Base-by-base conservation (phyloP, 2,329 filamentous ascomycete genomes). In the Biscogniauxia sp. region DNA sequence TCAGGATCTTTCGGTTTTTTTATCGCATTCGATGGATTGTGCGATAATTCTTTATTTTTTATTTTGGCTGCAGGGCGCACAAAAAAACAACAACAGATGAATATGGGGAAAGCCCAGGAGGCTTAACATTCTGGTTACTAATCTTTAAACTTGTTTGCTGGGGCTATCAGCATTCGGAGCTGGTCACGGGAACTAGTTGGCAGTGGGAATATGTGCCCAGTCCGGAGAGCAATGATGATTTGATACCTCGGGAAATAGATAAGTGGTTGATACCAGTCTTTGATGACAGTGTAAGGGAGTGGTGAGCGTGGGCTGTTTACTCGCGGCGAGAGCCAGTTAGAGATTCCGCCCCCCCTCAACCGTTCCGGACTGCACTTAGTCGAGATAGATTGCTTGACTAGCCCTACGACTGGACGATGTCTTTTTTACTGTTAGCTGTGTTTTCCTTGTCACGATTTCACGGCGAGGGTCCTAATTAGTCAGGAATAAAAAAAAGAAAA, bases 91-190 rank as follows among this genome's bases (percentile, higher is more conserved):
- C 28, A 32, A 69, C 23, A 23, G 68, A 73, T 69, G 70, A 73
- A 73, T 67, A 71, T 73, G 72, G 70, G 68, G 69, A 70, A 70
- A 70, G 74, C 74, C 74, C 74, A 71, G 74, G 74, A 69, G 74
- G 74, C 73, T 72, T 67, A 66, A 70, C 70, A 72, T 74, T 71
- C 68, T 66, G 65, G 66, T 66, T 72, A 72, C 55, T 72, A 70
- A 72, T 72, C 64, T 72, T 73, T 72, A 64, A 71, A 69, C 61
- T 63, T 57, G 58, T 61, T 64, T 66, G 65, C 64, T 66, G 65
- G 68, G 61, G 66, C 64, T 58, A 58, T 64, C 61, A 68, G 68
- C 63, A 50, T 62, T 67, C 62, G 64, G 66, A 68, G 67, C 69
- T 72, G 65, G 68, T 65, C 63, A 41, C 60, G 67, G 65, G 65